Conservation (phyloP, 305 asterid genomes). For the Fraxinus velutina region DNA sequence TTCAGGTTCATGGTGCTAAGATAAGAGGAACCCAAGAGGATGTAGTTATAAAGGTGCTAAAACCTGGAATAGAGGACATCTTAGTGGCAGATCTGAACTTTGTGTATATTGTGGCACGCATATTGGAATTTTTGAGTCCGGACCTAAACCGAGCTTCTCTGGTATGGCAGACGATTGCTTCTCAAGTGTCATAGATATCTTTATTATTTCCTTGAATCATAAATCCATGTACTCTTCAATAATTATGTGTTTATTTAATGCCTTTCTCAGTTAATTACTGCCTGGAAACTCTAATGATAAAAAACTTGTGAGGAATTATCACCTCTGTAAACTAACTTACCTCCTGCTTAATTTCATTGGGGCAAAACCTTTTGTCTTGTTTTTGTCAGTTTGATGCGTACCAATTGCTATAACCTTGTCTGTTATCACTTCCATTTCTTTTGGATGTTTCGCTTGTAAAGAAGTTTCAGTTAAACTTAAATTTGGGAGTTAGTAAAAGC, state of each 20-base stretch:
- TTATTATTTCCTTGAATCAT: not conserved
- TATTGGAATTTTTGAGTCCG: slow-evolving; percentile 93
- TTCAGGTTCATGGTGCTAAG: slow-evolving; percentile 94
- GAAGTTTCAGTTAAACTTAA: not conserved
- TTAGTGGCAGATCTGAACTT: slow-evolving; percentile 95
- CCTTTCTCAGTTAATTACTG: not conserved
- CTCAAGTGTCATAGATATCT: not conserved
- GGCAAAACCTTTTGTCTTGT: not conserved
- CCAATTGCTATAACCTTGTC: not conserved
- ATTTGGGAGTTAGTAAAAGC: not conserved
- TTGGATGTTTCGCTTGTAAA: not conserved
- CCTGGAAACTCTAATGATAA: not conserved
- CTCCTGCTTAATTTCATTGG: not conserved
- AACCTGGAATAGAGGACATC: slow-evolving; percentile 89
- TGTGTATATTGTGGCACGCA: slow-evolving; percentile 80
- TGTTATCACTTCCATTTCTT: not conserved
- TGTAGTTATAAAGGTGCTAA: slow-evolving; percentile 93
- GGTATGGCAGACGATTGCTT: slow-evolving; percentile 46
- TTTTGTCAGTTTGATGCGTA: slow-evolving; percentile 3
- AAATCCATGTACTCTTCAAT: not conserved
- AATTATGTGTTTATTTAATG: not conserved
- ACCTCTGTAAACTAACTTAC: not conserved
- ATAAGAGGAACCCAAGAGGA: slow-evolving; percentile 73
- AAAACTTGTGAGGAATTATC: not conserved
- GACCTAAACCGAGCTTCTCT: slow-evolving; percentile 91